Evolutionary conservation across 805 yeast genomes (phyloP).

Genomic region (Saccharomycodes ludwigii): DNA sequence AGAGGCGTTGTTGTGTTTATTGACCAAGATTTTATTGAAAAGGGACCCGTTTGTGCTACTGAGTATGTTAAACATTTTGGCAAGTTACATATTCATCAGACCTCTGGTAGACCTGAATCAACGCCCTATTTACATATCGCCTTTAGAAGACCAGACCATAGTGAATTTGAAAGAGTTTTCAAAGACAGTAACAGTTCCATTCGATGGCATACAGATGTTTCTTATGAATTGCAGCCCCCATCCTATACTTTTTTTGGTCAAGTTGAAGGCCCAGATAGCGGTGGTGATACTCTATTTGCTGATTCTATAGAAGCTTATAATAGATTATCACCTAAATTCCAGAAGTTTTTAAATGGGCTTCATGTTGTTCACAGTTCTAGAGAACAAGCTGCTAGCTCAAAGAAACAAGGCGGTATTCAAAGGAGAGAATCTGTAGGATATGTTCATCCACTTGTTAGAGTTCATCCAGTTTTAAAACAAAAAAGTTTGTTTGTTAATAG

Average conservation of each 20-base stretch:
- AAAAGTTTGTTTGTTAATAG: conserved; percentile 47
- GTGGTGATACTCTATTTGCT: conserved; percentile 76
- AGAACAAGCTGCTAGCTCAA: conserved; percentile 54
- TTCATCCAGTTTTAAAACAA: conserved; percentile 58
- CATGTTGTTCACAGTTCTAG: conserved; percentile 59
- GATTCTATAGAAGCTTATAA: conserved; percentile 60
- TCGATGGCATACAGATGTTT: conserved; percentile 62
- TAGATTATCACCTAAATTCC: conserved; percentile 54
- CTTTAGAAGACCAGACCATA: conserved; percentile 33
- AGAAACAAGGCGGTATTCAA: conserved; percentile 48
- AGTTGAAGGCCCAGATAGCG: conserved; percentile 46
- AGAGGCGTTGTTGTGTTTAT: conserved; percentile 58
- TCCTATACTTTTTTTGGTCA: conserved; percentile 57
- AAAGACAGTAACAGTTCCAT: conserved; percentile 13
- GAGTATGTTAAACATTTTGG: conserved; percentile 57
- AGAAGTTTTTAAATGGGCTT: conserved; percentile 44
- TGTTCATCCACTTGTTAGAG: conserved; percentile 58
- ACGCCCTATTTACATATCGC: conserved; percentile 52
- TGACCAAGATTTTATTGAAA: conserved; percentile 50
- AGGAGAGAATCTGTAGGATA: conserved; percentile 45
- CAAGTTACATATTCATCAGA: conserved; percentile 60
- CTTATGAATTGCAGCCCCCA: conserved; percentile 65
- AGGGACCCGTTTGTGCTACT: conserved; percentile 35
- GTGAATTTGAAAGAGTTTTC: conserved; percentile 20
- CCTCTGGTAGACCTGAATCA: conserved; percentile 54